Evolutionary conservation across 169 alveolate species (phyloP).

Genomic region (Eimeria tenella): DNA sequence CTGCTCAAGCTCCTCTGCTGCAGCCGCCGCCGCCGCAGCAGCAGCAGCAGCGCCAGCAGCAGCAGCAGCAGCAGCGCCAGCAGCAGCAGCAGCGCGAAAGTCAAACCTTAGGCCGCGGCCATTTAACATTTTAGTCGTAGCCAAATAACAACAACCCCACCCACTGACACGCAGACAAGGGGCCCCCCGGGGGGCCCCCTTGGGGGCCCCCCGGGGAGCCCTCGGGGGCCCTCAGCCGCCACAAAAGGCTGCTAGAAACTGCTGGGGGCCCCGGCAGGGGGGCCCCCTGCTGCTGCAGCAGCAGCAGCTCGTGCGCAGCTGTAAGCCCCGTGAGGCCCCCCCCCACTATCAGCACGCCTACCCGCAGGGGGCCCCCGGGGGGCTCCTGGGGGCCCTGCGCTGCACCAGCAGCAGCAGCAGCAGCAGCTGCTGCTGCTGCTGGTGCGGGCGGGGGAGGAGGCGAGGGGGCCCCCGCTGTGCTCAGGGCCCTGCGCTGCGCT

Average conservation of each 20-base stretch:
- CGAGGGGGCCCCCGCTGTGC: background rate
- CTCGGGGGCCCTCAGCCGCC: no score
- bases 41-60: background rate
- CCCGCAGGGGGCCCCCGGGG: slow-evolving; percentile 23
- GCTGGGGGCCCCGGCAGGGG: background rate
- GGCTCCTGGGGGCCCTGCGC: background rate
- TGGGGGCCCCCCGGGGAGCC: no score
- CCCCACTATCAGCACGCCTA: slow-evolving; percentile 63
- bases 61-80: slow-evolving; percentile 56
- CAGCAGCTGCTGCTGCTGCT: background rate
- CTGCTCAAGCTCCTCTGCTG: background rate
- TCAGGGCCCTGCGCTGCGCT: background rate
- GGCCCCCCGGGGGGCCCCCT: background rate
- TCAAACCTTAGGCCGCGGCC: slow-evolving; percentile 49
- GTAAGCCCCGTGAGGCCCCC: slow-evolving; percentile 77
- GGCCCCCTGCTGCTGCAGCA: slow-evolving; percentile 8
- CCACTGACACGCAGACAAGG: slow-evolving; percentile 55
- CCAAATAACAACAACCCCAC: background rate
- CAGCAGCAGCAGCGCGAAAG: slow-evolving; percentile 8
- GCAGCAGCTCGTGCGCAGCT: slow-evolving; percentile 63
- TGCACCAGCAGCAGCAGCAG: background rate
- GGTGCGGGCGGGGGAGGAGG: background rate
- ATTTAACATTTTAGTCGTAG: no score
- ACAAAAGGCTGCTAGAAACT: no score
- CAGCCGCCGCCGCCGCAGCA: slow-evolving; percentile 35